These are phyloP conservation scores for Septoria linicola DNA, from an alignment of 2,329 filamentous ascomycete genomes.

Conservation along the genomic window DNA sequence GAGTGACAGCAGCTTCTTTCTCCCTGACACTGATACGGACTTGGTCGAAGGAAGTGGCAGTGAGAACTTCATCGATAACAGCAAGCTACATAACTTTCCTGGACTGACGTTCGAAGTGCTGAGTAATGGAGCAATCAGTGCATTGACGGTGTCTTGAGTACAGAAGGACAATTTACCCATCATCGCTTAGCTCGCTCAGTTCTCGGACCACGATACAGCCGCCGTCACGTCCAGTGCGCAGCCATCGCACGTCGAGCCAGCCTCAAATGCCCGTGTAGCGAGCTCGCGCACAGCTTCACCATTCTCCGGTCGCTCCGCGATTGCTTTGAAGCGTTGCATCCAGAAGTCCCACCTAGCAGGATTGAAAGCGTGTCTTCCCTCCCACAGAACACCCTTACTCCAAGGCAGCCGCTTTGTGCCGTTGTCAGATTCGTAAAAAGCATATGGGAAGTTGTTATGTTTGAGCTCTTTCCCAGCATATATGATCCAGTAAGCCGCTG, in stretches of 20 bases:
- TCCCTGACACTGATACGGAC: slow-evolving; percentile 38
- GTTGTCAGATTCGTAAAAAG: background rate
- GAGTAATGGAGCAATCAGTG: slow-evolving; percentile 86
- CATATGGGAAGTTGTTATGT: background rate
- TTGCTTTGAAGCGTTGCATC: slow-evolving; percentile 1
- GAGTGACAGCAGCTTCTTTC: slow-evolving; percentile 38
- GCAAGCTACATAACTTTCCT: slow-evolving; percentile 89
- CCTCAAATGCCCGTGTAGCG: background rate
- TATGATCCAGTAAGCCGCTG: background rate
- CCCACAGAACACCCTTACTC: background rate
- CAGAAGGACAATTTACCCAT: too few relatives aligned
- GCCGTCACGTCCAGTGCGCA: too few relatives aligned
- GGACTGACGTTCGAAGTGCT: slow-evolving; percentile 93
- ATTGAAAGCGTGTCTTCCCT: slow-evolving; percentile 3
- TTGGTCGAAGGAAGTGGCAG: slow-evolving; percentile 46
- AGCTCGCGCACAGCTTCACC: background rate
- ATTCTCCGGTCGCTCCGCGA: background rate
- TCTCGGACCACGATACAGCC: too few relatives aligned
- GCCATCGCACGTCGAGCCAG: too few relatives aligned
- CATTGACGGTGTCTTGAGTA: slow-evolving; percentile 59
- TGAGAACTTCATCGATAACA: slow-evolving; percentile 63
- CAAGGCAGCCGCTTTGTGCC: background rate
- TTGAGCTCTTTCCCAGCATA: background rate
- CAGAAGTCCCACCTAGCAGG: slow-evolving; percentile 2
- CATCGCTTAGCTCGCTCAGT: too few relatives aligned